Evolutionary conservation across 108 stramenopile genomes (phyloP), one percentile per base, ranked within the genome.

Genomic region (Fragilaria radians): DNA sequence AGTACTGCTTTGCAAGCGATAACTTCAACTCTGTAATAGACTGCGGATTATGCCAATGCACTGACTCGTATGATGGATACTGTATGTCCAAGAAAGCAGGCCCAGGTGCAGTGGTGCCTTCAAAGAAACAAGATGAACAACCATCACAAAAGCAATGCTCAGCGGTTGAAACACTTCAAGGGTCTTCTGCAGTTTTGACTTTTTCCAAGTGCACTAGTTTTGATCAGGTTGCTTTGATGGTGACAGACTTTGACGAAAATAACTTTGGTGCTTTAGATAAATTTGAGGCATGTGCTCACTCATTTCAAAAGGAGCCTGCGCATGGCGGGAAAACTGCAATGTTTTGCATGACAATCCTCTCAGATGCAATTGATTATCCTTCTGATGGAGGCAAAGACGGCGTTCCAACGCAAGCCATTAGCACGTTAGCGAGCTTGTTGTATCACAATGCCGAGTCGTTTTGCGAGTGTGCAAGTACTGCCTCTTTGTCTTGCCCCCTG

Each of bases 201-300:
- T 94, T 85, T 66, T 59, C 70, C 7, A 58, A 82, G 49, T 94
- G 93, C 57, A 68, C 84, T 0, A 53, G 83, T 30, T 54, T 90
- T 17, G 81, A 84, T 63, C 52, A 76, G 49, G 56, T 86, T 48
- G 58, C 66, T 47, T 67, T 78, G 4, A 77, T 94, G 83, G 48
- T 88, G 29, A 85, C 76, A 4, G 81, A 94, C 34, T 94, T 87
- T 55, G 89, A 94, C 56, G 81, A 89, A 62, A 76, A 85, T 48
- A 84, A 94, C 63, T 94, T 94, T 82, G 93, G 93, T 27, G 65
- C 69, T 32, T 62, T 95, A 45, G 94, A 95, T 61, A 45, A 61
- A 11, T 95, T 95, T 67, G 94, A 95, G 71, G 71, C 73, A 0
- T 95, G 94, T 64, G 80, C 94, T 17, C 82, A 91, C 62, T 72